Evolutionary conservation across 2,329 filamentous ascomycete species (phyloP), one percentile per base, ranked within the genome.

Genomic region (Rhynchosporium secalis): DNA sequence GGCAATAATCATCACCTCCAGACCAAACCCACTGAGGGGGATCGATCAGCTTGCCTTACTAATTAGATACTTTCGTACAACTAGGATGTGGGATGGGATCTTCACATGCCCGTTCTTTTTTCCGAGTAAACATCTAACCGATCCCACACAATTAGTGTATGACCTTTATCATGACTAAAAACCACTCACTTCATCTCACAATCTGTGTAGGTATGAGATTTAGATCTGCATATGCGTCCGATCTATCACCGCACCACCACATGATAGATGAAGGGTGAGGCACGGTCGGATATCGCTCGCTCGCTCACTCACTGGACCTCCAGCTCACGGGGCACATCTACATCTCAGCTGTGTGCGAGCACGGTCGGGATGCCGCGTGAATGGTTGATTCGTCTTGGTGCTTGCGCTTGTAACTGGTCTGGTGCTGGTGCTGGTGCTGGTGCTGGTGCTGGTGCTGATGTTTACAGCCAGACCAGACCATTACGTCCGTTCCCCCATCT

Each of bases 21-120:
- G 20, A 13, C 52, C 36, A 56, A 9, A n/a, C 28, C 54, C 54
- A 56, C 40, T 46, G 54, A 43, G 38, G 52, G 54, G 41, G 26
- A 56, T 56, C 38, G 26, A 56, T 56, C 38, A 56, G 38, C 40
- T 56, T 45, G 1, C 20, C 20, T 20, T 20, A 20, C 20, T 20
- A 20, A 20, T 20, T 20, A 20, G 20, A 20, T 20, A 20, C 20
- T 20, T 20, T 20, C 20, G 20, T 20, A 56, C 43, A 40, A 40
- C 28, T 28, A 56, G 52, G 26, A 56, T 43, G 46, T 10, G 5
- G 47, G 12, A 29, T 29, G 47, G 47, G 28, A 28, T 7, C 40
- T 45, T 56, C 54, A 56, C 40, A 45, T 56, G 41, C 12, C 41
- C 43, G 41, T 31, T 15, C 4, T n/a, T 26, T 28, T 31, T 36